Conservation (phyloP, 1,284 basidiomycete species). For the Schizopora paradoxa region DNA sequence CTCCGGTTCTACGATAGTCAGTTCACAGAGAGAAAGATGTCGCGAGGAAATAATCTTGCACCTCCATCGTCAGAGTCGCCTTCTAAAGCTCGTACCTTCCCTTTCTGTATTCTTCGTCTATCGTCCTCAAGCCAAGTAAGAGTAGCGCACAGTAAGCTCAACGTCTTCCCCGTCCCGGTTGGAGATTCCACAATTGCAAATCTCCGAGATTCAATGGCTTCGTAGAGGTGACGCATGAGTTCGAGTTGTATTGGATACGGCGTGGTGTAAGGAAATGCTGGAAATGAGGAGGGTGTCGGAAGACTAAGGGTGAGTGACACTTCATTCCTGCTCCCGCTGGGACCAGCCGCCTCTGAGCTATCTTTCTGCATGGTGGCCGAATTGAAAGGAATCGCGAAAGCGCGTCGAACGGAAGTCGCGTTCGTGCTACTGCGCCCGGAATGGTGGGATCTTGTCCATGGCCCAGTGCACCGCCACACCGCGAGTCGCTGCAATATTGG, state of each 20-base stretch:
- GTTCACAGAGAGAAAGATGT: neutral
- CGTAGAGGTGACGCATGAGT: conserved; percentile 86
- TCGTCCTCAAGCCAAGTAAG: conserved; percentile 79
- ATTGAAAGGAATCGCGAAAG: too few species aligned
- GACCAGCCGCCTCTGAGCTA: too few species aligned
- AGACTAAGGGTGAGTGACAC: conserved; percentile 44
- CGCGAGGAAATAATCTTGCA: too few species aligned
- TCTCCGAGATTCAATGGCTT: conserved; percentile 68
- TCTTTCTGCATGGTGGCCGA: too few species aligned
- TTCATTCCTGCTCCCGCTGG: too few species aligned
- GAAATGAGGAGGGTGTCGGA: conserved; percentile 59
- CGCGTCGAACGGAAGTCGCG: too few species aligned
- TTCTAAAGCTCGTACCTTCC: conserved; percentile 42
- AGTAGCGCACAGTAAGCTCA: conserved; percentile 78
- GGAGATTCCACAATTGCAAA: conserved; percentile 84
- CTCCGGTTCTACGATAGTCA: conserved; percentile 46
- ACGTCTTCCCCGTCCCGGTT: conserved; percentile 86
- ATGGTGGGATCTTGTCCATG: too few species aligned
- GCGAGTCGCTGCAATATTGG: too few species aligned
- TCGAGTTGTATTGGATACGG: conserved; percentile 88
- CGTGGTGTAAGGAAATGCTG: conserved; percentile 72
- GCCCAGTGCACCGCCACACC: too few species aligned
- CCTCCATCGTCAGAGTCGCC: conserved; percentile 25
- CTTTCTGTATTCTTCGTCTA: conserved; percentile 58
- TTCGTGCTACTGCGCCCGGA: too few species aligned